Evolutionary conservation across 176 grass and related monocot species (phyloP), one percentile per base, ranked within the genome.

Genomic region (Metroxylon sagu): DNA sequence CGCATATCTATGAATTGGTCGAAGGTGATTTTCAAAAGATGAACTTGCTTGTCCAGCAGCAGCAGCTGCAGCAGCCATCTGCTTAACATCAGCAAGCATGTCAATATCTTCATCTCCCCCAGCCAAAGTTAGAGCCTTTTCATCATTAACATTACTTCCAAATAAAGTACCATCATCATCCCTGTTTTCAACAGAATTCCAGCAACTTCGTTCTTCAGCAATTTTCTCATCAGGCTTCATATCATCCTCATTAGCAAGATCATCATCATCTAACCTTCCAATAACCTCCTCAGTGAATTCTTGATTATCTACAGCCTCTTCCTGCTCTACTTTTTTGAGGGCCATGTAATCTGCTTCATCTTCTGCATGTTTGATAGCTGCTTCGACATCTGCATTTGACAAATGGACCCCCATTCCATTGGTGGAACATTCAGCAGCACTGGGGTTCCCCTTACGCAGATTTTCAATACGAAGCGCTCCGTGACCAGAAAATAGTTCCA

Each of bases 321-420:
- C 93, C 70, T 98, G 72, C 68, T 98, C 93, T 50, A 98, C 77
- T 56, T 76, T 98, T 76, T 98, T 98, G 53, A 98, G 78, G 59
- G 93, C 93, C 93, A 98, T 98, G 66, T 98, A 98, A 71, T 98
- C 93, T 26, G 82, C 93, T 82, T 98, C 93, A 74, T 98, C 93
- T 77, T 98, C 93, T 70, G 93, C 93, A 56, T 83, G 79, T 72
- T 89, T 92, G 62, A 98, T 87, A 56, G 93, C 93, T 49, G 87
- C 87, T 82, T 98, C 93, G 68, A 98, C 93, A 83, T 98, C 93
- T 50, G 52, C 84, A 71, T 83, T 89, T 30, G 92, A 91, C 48
- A 91, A 57, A 0, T 29, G 74, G 39, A 83, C 8, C 63, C 55
- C 49, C 57, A 61, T 71, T 26, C 54, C 65, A 53, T 73, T 72